phyloP scores from a whole-genome alignment of 139 green algal genomes.

The Tetratostichococcus sp. region DNA sequence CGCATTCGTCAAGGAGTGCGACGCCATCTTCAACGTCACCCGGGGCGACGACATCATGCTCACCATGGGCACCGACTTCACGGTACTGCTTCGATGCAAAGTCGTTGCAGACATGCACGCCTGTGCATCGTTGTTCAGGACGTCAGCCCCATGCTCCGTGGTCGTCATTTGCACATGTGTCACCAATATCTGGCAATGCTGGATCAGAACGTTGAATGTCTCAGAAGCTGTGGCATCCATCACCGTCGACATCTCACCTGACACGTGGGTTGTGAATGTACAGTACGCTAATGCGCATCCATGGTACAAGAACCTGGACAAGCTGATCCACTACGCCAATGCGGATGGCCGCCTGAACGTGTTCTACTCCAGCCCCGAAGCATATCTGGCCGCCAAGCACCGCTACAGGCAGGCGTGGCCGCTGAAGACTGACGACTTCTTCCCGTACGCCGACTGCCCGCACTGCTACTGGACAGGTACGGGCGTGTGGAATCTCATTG shows the following conservation, averaged over 20 bases:
- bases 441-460: conserved; percentile 79
- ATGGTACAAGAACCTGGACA: conserved; percentile 86
- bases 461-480: conserved; percentile 86
- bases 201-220: no score
- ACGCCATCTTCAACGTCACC: conserved; percentile 20
- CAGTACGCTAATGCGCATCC: conserved; percentile 44
- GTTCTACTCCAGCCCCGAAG: conserved; percentile 79
- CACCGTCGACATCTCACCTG: no score
- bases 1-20: conserved; percentile 55
- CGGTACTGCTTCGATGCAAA: no score
- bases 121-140: no score
- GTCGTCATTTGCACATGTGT: no score
- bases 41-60: conserved; percentile 72
- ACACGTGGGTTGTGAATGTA: no score
- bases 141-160: no score
- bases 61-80: conserved; percentile 84
- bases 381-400: conserved; percentile 72
- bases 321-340: conserved; percentile 61
- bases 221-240: no score
- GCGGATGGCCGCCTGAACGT: conserved; percentile 69
- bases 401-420: conserved; percentile 47
- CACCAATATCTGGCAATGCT: no score
- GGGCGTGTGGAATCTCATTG: no score
- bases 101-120: no score
- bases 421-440: conserved; percentile 83